These are phyloP conservation scores for Pascua guehoae DNA, from an alignment of 1,284 basidiomycete species.

Conservation along the genomic window DNA sequence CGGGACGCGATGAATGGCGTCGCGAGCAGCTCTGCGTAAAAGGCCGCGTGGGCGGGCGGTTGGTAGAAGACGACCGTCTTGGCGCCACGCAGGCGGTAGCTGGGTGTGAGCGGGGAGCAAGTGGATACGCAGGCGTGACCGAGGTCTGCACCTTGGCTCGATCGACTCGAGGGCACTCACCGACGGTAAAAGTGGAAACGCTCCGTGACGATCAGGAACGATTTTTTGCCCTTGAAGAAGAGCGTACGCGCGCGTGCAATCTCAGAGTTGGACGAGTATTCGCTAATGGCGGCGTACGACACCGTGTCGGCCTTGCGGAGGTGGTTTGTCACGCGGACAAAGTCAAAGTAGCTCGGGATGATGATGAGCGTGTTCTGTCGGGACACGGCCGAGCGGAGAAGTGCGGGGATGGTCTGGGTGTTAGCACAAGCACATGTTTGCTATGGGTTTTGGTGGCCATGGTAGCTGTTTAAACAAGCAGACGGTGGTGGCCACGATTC, in stretches of 20 bases:
- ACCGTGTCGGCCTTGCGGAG: slow-evolving; percentile 70
- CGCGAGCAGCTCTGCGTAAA: slow-evolving; percentile 85
- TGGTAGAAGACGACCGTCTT: slow-evolving; percentile 90
- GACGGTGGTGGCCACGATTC: no score
- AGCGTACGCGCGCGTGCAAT: slow-evolving; percentile 87
- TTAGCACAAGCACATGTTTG: not conserved
- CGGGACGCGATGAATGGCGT: slow-evolving; percentile 69
- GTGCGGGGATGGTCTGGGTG: slow-evolving; percentile 65
- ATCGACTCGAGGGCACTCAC: no score
- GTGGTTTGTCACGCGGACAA: slow-evolving; percentile 83
- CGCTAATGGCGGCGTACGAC: slow-evolving; percentile 78
- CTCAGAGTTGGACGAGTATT: slow-evolving; percentile 92
- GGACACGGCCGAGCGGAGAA: slow-evolving; percentile 87
- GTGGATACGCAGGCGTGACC: no score
- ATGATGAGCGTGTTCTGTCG: slow-evolving; percentile 83
- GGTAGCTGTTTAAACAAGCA: no score
- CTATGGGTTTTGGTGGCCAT: not conserved
- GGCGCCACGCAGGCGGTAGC: slow-evolving; percentile 86
- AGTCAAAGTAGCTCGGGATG: slow-evolving; percentile 94
- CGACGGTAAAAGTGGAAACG: slow-evolving; percentile 96
- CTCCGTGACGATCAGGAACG: slow-evolving; percentile 87
- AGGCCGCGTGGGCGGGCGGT: slow-evolving; percentile 82
- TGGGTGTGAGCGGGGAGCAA: slow-evolving; percentile 37
- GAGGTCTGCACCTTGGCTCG: no score
- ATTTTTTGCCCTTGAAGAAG: slow-evolving; percentile 84